Evolutionary conservation across 2,329 filamentous ascomycete genomes (phyloP).

Genomic region (Aspergillus piperis): DNA sequence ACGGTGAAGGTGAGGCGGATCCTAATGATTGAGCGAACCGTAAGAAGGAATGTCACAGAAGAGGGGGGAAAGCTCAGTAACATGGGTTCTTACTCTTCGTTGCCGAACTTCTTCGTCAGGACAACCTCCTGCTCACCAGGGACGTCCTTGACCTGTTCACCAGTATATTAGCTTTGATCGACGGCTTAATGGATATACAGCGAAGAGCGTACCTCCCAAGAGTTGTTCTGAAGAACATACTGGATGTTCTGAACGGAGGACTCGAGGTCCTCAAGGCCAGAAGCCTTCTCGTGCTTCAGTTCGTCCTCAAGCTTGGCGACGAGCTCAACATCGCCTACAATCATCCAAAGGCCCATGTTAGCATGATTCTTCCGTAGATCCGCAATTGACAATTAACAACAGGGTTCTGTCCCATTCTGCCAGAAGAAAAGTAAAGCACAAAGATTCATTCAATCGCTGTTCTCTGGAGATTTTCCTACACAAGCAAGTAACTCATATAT

Average conservation of each 20-base stretch:
- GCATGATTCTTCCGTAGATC: not conserved
- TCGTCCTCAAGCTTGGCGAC: constrained; percentile 83
- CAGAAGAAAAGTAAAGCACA: not conserved
- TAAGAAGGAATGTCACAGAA: not conserved
- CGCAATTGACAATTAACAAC: not conserved
- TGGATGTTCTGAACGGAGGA: constrained; percentile 84
- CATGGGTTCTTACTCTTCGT: constrained; percentile 72
- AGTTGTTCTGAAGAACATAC: constrained; percentile 82
- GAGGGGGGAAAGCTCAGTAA: not conserved
- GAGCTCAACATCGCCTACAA: constrained; percentile 71
- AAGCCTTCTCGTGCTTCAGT: constrained; percentile 78
- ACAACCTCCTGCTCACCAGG: constrained; percentile 85
- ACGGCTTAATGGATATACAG: not conserved
- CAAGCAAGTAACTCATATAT: not conserved
- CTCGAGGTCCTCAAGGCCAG: constrained; percentile 72
- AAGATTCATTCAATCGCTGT: not conserved
- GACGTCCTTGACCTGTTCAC: constrained; percentile 64
- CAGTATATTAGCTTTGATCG: not conserved
- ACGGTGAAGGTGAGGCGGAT: constrained; percentile 84
- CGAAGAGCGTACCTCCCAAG: constrained; percentile 65
- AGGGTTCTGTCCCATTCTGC: not conserved
- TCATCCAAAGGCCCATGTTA: constrained; percentile 8
- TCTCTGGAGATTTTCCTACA: not conserved
- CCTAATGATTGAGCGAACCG: constrained; percentile 40
- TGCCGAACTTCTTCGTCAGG: constrained; percentile 77